Conservation (phyloP, 305 asterid genomes). For the Striga hermonthica region DNA sequence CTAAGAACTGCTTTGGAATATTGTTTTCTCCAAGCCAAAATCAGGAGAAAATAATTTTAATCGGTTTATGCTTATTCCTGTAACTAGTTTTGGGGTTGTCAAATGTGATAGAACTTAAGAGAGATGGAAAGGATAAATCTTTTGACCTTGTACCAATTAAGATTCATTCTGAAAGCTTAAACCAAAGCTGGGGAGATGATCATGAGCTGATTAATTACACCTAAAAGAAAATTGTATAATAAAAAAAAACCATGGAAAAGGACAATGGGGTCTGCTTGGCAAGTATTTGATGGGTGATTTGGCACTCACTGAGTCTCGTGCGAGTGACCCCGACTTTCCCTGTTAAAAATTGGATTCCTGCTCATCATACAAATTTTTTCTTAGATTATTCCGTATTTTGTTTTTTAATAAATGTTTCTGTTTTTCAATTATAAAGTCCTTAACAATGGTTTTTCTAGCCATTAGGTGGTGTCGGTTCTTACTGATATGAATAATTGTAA, state of each 20-base stretch:
- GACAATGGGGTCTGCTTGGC: conserved; percentile 38
- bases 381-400: conserved; percentile 7
- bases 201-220: conserved; percentile 27
- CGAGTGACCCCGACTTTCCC: conserved; percentile 31
- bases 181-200: conserved; percentile 19
- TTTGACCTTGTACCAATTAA: too few species aligned
- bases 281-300: conserved; percentile 32
- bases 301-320: conserved; percentile 47
- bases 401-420: conserved; percentile 13
- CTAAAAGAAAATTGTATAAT: conserved; percentile 6
- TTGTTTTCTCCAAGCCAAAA: too few species aligned
- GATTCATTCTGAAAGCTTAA: conserved; percentile 1
- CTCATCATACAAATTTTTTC: conserved; percentile 16
- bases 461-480: too few species aligned
- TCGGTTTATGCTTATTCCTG: too few species aligned
- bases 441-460: background rate
- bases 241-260: conserved; percentile 23
- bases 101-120: too few species aligned
- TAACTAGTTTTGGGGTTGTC: too few species aligned
- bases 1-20: too few species aligned
- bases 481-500: too few species aligned
- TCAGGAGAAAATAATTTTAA: too few species aligned
- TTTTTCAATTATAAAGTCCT: conserved; percentile 5
- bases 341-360: conserved; percentile 32
- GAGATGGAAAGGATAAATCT: too few species aligned